phyloP scores from a whole-genome alignment of 768 basidiomycete species.

The Suillus fuscotomentosus region DNA sequence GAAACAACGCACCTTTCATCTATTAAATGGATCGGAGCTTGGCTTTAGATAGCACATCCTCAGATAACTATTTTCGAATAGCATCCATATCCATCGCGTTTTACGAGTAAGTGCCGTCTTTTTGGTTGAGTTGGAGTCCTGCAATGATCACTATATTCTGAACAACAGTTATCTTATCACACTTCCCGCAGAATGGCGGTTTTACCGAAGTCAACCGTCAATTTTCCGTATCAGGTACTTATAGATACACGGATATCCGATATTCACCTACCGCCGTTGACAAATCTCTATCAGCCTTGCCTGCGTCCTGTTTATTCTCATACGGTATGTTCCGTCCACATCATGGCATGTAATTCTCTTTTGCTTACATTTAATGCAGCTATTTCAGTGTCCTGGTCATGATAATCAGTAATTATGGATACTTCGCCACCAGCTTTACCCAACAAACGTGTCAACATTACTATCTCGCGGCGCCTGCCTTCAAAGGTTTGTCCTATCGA shows the following conservation, averaged over 20 bases:
- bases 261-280: not conserved
- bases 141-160: not conserved
- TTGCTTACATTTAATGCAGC: conserved; percentile 8
- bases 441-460: conserved; percentile 44
- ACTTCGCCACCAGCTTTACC: conserved; percentile 53
- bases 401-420: conserved; percentile 54
- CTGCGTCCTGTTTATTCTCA: conserved; percentile 32
- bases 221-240: conserved; percentile 27
- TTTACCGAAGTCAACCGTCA: conserved; percentile 29
- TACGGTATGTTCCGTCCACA: conserved; percentile 19
- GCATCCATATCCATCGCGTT: conserved; percentile 35
- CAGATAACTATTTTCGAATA: conserved; percentile 34
- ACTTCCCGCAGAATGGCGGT: conserved; percentile 31
- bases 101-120: conserved; percentile 33
- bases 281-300: conserved; percentile 18
- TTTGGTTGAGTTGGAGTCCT: not conserved
- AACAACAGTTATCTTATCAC: conserved; percentile 31
- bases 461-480: conserved; percentile 50
- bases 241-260: not conserved
- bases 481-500: conserved; percentile 49
- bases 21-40: not conserved
- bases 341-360: too few relatives aligned
- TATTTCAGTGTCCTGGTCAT: conserved; percentile 46
- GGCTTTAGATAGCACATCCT: conserved; percentile 4
- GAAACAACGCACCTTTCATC: not conserved